These are phyloP conservation scores for Zymoseptoria brevis DNA, from an alignment of 2,329 filamentous ascomycete species.

Conservation along the genomic window DNA sequence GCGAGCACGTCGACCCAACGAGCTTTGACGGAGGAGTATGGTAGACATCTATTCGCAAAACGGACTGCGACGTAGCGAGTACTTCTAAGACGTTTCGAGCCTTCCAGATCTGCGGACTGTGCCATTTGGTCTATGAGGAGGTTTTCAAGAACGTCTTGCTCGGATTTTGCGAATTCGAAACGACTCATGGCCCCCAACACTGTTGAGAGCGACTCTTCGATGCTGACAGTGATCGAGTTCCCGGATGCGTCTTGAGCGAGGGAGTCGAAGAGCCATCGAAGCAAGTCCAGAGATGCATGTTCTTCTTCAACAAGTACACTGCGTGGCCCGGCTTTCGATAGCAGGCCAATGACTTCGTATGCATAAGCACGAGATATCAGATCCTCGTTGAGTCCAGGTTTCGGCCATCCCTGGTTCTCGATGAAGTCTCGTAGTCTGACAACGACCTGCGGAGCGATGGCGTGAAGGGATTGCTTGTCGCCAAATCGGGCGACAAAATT, in stretches of 20 bases:
- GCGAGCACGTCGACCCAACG: conserved; percentile 87
- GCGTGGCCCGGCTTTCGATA: conserved; percentile 58
- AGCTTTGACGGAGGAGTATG: conserved; percentile 68
- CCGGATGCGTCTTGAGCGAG: conserved; percentile 70
- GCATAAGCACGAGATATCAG: conserved; percentile 66
- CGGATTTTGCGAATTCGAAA: conserved; percentile 35
- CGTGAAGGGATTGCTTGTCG: conserved; percentile 50
- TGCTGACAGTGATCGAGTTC: conserved; percentile 69
- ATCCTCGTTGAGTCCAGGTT: conserved; percentile 47
- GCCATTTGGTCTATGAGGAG: conserved; percentile 57
- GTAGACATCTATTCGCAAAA: conserved; percentile 81
- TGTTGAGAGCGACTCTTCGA: conserved; percentile 80
- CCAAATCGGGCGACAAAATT: conserved; percentile 78
- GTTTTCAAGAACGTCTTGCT: conserved; percentile 39
- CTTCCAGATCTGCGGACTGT: conserved; percentile 26
- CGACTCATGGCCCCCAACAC: conserved; percentile 53
- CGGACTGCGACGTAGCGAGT: conserved; percentile 76
- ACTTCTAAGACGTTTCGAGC: conserved; percentile 45
- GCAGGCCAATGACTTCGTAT: conserved; percentile 82
- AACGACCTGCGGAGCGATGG: conserved; percentile 62
- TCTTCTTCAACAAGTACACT: conserved; percentile 44
- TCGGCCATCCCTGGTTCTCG: conserved; percentile 74
- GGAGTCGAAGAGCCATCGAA: conserved; percentile 75
- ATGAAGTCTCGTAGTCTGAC: conserved; percentile 65
- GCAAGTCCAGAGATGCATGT: conserved; percentile 44